A percentile compares a stretch with the other conserved stretches of the same genome.
Evolutionary conservation across 2,329 filamentous ascomycete genomes (phyloP).

Genomic region (Diaporthe amygdali): DNA sequence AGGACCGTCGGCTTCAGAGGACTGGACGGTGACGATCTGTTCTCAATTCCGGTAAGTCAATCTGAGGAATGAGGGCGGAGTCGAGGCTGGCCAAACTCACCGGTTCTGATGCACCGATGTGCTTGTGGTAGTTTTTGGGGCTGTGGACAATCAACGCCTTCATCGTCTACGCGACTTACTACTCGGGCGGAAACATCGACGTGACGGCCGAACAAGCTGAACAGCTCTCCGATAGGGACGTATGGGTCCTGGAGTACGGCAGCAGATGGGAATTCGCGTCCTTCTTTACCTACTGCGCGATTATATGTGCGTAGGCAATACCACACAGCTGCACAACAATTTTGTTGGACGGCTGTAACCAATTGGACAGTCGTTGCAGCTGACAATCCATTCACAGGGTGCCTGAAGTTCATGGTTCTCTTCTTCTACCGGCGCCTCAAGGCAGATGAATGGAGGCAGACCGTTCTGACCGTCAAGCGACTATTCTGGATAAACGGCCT

Average conservation of each 20-base stretch:
- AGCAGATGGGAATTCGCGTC: conserved; percentile 32
- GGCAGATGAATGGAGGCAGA: conserved; percentile 26
- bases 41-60: conserved; percentile 14
- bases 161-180: conserved; percentile 32
- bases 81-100: no score
- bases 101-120: background rate
- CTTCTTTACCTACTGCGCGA: conserved; percentile 33
- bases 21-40: conserved; percentile 19
- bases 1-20: conserved; percentile 21
- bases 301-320: conserved; percentile 33
- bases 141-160: conserved; percentile 31
- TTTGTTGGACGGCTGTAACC: fast-evolving
- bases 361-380: background rate
- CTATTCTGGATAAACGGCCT: conserved; percentile 30
- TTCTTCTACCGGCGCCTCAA: conserved; percentile 35
- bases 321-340: no score
- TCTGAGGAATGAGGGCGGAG: background rate
- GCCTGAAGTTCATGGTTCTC: conserved; percentile 33
- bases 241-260: conserved; percentile 28
- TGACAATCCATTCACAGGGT: conserved; percentile 25
- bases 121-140: conserved; percentile 26
- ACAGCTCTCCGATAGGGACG: conserved; percentile 28
- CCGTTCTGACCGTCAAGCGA: conserved; percentile 18
- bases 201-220: conserved; percentile 26
- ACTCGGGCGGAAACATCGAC: conserved; percentile 31